Evolutionary conservation across 352 stramenopile species (phyloP).

Genomic region (Peronospora belbahrii): DNA sequence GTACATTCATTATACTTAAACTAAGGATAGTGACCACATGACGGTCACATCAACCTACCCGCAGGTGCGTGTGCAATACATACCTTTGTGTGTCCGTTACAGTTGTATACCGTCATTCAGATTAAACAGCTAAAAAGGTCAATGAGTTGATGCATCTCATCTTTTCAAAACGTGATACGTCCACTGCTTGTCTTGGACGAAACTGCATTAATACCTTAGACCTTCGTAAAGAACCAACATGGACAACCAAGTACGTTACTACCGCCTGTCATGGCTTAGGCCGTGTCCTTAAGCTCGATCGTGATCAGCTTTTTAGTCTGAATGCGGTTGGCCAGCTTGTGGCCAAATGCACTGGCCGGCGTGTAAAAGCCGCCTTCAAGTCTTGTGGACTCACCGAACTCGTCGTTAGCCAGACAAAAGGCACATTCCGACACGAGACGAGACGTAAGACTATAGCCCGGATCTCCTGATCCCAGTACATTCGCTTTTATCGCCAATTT

Average conservation of each 20-base stretch:
- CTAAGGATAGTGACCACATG: too few species aligned
- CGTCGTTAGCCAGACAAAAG: slow-evolving; percentile 48
- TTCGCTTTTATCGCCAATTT: slow-evolving; percentile 38
- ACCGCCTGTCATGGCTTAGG: slow-evolving; percentile 1
- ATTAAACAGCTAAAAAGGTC: too few species aligned
- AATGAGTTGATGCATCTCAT: slow-evolving; percentile 12
- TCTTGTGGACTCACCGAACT: slow-evolving; percentile 16
- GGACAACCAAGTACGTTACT: slow-evolving; percentile 1
- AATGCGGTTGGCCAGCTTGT: slow-evolving; percentile 42
- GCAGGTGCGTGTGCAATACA: too few species aligned
- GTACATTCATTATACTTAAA: too few species aligned
- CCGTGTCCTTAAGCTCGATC: slow-evolving; percentile 35
- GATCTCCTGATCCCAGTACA: slow-evolving; percentile 35
- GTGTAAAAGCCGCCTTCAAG: slow-evolving; percentile 51
- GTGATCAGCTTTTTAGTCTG: slow-evolving; percentile 51
- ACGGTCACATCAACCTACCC: too few species aligned
- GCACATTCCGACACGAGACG: slow-evolving; percentile 51
- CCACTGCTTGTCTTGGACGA: too few species aligned
- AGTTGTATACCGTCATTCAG: too few species aligned
- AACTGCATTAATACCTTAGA: slow-evolving; percentile 1
- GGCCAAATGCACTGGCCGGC: slow-evolving; percentile 46
- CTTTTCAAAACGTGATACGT: slow-evolving; percentile 1
- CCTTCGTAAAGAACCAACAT: background rate
- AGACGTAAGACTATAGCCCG: slow-evolving; percentile 50
- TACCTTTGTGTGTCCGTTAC: too few species aligned